phyloP scores from a whole-genome alignment of 129 eudicot genomes.

The Tanacetum coccineum region DNA sequence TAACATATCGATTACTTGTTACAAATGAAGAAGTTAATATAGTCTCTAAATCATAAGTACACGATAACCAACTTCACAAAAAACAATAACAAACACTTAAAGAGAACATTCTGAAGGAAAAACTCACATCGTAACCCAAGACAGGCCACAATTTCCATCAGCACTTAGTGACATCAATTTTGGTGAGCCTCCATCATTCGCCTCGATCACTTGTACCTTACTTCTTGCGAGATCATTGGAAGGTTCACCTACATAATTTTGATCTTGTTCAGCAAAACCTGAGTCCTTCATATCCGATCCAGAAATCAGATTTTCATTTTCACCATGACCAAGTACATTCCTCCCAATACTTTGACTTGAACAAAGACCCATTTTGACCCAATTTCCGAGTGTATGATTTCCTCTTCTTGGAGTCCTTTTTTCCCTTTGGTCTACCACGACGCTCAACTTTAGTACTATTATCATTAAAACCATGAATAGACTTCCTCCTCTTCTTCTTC shows the following conservation, averaged over 20 bases:
- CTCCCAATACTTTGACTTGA: too few species aligned
- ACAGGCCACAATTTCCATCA: conserved; percentile 7
- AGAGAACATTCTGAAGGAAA: not conserved
- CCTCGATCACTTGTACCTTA: conserved; percentile 20
- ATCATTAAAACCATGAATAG: too few species aligned
- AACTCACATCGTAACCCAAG: conserved; percentile 27
- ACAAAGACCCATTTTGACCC: too few species aligned
- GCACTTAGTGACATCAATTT: conserved; percentile 3
- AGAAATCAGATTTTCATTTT: too few species aligned
- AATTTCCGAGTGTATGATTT: too few species aligned
- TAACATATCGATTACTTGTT: not conserved
- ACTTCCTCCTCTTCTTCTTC: too few species aligned
- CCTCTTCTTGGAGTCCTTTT: too few species aligned
- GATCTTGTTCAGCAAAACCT: conserved; percentile 7
- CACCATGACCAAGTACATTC: too few species aligned
- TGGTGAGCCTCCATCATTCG: conserved; percentile 14
- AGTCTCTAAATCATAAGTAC: not conserved
- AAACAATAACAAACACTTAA: conserved; percentile 10
- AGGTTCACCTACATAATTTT: conserved; percentile 21
- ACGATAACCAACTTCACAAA: conserved; percentile 3
- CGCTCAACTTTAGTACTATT: not conserved
- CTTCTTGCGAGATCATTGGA: not conserved
- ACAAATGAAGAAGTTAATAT: not conserved
- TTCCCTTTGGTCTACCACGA: not conserved
- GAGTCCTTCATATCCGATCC: not conserved